Percentiles rank a stretch among this genome's conserved stretches.
phyloP scores from a whole-genome alignment of 1,284 basidiomycete genomes.

The Megacollybia platyphylla region DNA sequence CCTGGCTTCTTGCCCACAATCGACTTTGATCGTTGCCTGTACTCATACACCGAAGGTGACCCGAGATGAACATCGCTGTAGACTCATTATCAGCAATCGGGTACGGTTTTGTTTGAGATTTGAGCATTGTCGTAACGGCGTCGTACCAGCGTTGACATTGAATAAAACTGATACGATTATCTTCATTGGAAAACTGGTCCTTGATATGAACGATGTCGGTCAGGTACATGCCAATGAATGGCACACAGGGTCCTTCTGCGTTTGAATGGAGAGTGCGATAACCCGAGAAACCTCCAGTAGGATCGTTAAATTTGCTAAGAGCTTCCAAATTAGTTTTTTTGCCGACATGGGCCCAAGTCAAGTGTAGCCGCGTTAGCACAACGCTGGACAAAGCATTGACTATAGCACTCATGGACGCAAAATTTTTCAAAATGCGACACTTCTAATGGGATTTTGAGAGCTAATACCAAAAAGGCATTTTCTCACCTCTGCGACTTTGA shows the following conservation, averaged over 20 bases:
- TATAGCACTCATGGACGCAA: constrained; percentile 55
- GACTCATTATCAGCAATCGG: constrained; percentile 30
- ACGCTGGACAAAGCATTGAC: constrained; percentile 48
- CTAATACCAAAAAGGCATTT: not conserved
- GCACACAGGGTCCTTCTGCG: constrained; percentile 50
- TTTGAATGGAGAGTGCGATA: constrained; percentile 38
- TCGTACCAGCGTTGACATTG: constrained; percentile 48
- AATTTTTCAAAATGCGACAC: constrained; percentile 54
- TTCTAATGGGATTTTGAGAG: constrained; percentile 26
- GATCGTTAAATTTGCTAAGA: constrained; percentile 42
- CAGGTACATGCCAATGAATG: constrained; percentile 52
- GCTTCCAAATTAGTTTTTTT: constrained; percentile 36
- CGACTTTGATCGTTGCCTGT: constrained; percentile 28
- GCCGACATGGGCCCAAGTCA: constrained; percentile 58
- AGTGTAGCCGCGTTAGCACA: constrained; percentile 39
- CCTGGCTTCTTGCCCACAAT: constrained; percentile 46
- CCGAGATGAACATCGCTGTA: constrained; percentile 33
- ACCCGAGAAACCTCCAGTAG: constrained; percentile 41
- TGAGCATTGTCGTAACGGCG: constrained; percentile 40
- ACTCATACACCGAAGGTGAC: constrained; percentile 21
- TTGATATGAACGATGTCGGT: constrained; percentile 45
- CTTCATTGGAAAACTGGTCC: constrained; percentile 34
- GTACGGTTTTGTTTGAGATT: constrained; percentile 43
- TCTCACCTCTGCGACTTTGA: constrained; percentile 63
- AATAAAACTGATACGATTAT: constrained; percentile 30